Base-by-base conservation (phyloP, 2,329 filamentous ascomycete genomes). In the Fusarium tupiense region DNA sequence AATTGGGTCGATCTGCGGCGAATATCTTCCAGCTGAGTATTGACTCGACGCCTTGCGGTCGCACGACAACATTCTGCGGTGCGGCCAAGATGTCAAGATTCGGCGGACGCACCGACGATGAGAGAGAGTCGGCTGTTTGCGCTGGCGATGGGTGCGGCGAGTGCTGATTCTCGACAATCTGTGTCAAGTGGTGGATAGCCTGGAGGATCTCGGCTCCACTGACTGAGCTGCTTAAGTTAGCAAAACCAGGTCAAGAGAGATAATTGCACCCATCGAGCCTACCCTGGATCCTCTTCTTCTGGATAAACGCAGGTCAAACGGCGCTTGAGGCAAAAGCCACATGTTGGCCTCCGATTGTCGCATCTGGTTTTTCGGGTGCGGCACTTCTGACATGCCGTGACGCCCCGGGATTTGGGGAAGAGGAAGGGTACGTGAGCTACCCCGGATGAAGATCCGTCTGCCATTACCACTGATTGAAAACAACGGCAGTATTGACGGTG, bases 1-100 rank as follows among this genome's bases (percentile, higher is more conserved):
- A 8, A 0, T 5, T 19, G 0, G 43, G 43, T 0, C n/a, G n/a
- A 44, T 44, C n/a, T 26, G n/a, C 17, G 16, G n/a, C 43, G n/a
- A 44, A 44, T 26, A 44, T 26, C 16, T 19, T 44, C n/a, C n/a
- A 44, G 17, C 6, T 19, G 6, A 44, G 43, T 44, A 44, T 44
- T 5, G n/a, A 44, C 43, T 44, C 43, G 7, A 44, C 43, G 8
- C 43, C n/a, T 5, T 44, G n/a, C 9, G 43, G 43, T 19, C 43
- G n/a, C n/a, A 44, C n/a, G 5, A 24, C 17, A 6, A 19, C 17
- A 24, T 44, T 44, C 11, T 26, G n/a, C 17, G 43, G n/a, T 44
- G 12, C 43, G 6, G 17, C 43, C 43, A 11, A 44, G 24, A 6
- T 26, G 4, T 9, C 43, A 19, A 19, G 5, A 19, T 19, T 44